Evolutionary conservation across 768 basidiomycete genomes (phyloP), one percentile per base, ranked within the genome.

Genomic region (Pleurotus eryngii): DNA sequence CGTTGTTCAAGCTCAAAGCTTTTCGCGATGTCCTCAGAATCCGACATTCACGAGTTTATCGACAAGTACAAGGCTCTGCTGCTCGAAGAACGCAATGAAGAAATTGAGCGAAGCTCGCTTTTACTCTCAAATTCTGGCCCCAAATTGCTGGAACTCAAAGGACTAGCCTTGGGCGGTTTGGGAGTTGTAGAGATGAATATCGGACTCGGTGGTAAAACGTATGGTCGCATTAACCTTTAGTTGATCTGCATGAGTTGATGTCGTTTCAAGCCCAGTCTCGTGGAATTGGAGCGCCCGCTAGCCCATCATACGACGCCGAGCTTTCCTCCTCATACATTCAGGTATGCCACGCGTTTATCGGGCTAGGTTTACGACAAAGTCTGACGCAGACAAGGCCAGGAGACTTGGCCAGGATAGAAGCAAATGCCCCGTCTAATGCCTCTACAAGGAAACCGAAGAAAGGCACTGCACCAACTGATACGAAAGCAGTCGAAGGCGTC

Each of bases 141-240:
- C 0, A 90, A 86, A 61, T 75, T 95, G 7, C 78, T 98, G n/a
- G 93, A 96, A 68, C 86, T 90, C 61, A 87, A 89, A 57, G 95
- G 95, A 3, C 76, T 98, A 8, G 87, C 92, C 0, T 69, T 97
- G 1, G 81, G 81, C 26, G 87, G 87, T 46, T 76, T 98, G 4
- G 85, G 90, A 1, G 73, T 92, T 1, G 78, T 82, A 1, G 78
- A 80, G 22, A 77, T 94, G n/a, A 85, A 81, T 50, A 80, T 97
- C 15, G 96, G 95, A 2, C 79, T 98, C 3, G 95, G 94, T 24
- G 95, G 95, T 24, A 95, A 95, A 76, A 95, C 86, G 94, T 96
- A 69, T 67, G 71, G 47, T 35, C 30, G 30, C 58, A 12, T 20
- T 30, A 27, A n/a, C 3, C 27, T 56, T 22, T 24, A 46, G 40